phyloP scores from a whole-genome alignment of 257 asterid species.

The Mentha longifolia region DNA sequence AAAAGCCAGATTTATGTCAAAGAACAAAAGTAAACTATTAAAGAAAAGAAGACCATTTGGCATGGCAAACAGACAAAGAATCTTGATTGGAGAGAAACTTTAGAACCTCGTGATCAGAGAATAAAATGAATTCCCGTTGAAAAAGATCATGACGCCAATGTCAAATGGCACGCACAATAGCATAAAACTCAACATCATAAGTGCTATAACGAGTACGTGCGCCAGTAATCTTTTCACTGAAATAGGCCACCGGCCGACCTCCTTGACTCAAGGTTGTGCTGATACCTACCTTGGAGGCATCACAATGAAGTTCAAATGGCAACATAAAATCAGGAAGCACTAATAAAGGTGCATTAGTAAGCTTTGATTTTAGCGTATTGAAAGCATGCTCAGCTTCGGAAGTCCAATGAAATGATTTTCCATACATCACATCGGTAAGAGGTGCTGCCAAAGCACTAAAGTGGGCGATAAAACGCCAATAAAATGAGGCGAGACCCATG shows the following conservation, averaged over 20 bases:
- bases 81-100: background rate
- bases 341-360: background rate
- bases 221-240: background rate
- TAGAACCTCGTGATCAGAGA: background rate
- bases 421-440: background rate
- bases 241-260: no score
- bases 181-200: background rate
- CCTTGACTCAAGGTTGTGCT: background rate
- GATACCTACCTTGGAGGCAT: background rate
- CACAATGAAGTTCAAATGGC: background rate
- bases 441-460: background rate
- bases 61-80: background rate
- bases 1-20: background rate
- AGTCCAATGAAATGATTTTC: background rate
- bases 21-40: background rate
- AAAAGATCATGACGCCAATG: background rate
- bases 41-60: background rate
- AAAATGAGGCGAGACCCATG: background rate
- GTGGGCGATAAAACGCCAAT: background rate
- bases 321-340: background rate
- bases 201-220: background rate
- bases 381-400: background rate
- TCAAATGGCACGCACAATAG: background rate
- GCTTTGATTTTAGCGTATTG: background rate
- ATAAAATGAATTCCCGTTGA: background rate